Evolutionary conservation across 495 filamentous ascomycete species (phyloP).

Genomic region (Aspergillus coremiiformis): DNA sequence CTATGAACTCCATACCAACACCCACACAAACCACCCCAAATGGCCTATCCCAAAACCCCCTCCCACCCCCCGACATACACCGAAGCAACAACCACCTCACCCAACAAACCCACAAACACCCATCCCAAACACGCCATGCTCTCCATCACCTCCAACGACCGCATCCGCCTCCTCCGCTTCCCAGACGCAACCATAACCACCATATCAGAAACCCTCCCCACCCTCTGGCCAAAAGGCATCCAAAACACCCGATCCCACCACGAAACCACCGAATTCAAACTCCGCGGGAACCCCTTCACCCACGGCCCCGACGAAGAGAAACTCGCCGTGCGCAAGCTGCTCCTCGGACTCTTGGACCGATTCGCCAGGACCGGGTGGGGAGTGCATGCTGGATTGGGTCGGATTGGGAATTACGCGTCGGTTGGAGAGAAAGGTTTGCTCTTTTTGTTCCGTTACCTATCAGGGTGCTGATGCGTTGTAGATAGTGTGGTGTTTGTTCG

Average conservation of each 20-base stretch:
- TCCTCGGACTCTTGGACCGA: slow-evolving; percentile 7
- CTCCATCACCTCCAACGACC: slow-evolving; percentile 1
- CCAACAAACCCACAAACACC: too few relatives aligned
- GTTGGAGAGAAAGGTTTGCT: slow-evolving; percentile 5
- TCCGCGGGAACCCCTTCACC: slow-evolving; percentile 10
- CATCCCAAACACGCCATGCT: slow-evolving; percentile 3
- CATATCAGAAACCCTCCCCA: slow-evolving; percentile 2
- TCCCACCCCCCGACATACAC: neutral
- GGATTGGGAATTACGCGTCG: slow-evolving; percentile 6
- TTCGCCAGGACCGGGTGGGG: slow-evolving; percentile 11
- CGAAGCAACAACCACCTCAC: neutral
- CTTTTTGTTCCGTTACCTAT: neutral
- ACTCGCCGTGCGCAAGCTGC: slow-evolving; percentile 3
- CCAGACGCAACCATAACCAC: slow-evolving; percentile 2
- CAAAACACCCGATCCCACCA: slow-evolving; percentile 2
- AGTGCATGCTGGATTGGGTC: slow-evolving; percentile 3
- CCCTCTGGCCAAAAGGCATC: slow-evolving; percentile 9
- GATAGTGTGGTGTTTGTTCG: slow-evolving; percentile 7
- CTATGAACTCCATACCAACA: too few relatives aligned
- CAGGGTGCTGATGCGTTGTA: neutral
- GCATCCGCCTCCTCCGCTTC: slow-evolving; percentile 12
- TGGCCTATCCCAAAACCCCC: neutral
- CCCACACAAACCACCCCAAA: too few relatives aligned
- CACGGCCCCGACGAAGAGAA: slow-evolving; percentile 9
- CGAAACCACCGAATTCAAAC: slow-evolving; percentile 9